Evolutionary conservation across 305 asterid genomes (phyloP).

Genomic region (Fraxinus angustifolia): DNA sequence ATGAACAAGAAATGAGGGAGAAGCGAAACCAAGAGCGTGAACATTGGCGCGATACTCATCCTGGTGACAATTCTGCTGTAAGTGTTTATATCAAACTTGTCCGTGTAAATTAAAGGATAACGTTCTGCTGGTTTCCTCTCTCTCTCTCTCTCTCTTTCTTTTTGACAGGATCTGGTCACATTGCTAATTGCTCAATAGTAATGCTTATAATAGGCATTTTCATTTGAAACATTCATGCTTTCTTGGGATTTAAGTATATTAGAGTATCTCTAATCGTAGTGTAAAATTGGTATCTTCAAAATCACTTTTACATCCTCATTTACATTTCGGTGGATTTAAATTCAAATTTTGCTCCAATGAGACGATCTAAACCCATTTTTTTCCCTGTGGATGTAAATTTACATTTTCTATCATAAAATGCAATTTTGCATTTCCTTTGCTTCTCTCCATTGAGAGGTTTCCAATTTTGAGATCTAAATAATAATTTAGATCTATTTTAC

Average conservation of each 20-base stretch:
- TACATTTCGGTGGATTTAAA: not conserved
- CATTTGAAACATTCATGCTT: slow-evolving; percentile 3
- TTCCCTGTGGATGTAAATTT: too few relatives aligned
- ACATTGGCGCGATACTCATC: slow-evolving; percentile 68
- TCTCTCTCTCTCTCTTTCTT: not conserved
- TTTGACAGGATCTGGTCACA: not conserved
- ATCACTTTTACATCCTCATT: not conserved
- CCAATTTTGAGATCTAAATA: not conserved
- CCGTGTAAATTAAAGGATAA: not conserved
- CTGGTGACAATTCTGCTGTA: slow-evolving; percentile 61
- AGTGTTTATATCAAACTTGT: slow-evolving; percentile 24
- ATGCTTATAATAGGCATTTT: not conserved
- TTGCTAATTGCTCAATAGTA: not conserved
- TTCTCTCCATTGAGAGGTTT: not conserved
- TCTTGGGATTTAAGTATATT: not conserved
- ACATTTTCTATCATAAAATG: not conserved
- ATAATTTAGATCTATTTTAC: too few relatives aligned
- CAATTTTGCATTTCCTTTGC: not conserved
- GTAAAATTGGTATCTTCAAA: not conserved
- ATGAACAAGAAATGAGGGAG: slow-evolving; percentile 91
- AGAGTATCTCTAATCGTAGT: not conserved
- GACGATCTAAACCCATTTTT: not conserved
- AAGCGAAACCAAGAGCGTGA: slow-evolving; percentile 91
- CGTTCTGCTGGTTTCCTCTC: not conserved
- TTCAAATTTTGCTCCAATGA: not conserved